Conservation (phyloP, 2,329 filamentous ascomycete genomes). For the Epichloe baconii region DNA sequence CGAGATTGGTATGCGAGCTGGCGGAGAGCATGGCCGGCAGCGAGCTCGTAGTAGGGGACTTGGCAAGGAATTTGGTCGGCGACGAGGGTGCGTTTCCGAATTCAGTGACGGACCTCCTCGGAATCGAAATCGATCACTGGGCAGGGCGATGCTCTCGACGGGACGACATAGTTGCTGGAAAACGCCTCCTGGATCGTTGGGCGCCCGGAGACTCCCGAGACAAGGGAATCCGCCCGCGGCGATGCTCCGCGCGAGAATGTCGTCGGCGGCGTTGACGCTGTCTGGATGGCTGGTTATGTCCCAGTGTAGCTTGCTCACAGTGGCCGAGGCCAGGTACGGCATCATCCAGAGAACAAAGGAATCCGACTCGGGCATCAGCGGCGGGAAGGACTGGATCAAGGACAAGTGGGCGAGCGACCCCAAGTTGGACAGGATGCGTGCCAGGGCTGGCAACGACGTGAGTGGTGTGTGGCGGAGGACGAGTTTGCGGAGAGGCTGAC, state of each 20-base stretch:
- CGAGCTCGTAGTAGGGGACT: slow-evolving; percentile 23
- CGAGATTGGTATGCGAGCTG: slow-evolving; percentile 30
- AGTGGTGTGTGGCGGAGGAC: slow-evolving; percentile 44
- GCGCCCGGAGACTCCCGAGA: slow-evolving; percentile 46
- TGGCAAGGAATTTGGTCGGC: slow-evolving; percentile 18
- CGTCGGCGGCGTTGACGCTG: slow-evolving; percentile 37
- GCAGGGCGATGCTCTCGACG: slow-evolving; percentile 37
- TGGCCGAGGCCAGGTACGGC: slow-evolving; percentile 46
- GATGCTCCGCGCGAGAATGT: slow-evolving; percentile 52
- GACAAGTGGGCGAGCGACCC: slow-evolving; percentile 34
- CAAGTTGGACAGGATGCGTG: slow-evolving; percentile 46
- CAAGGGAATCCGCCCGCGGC: slow-evolving; percentile 47
- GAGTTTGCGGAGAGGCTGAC: slow-evolving; percentile 32
- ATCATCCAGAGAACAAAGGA: slow-evolving; percentile 46
- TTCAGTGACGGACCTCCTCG: slow-evolving; percentile 6
- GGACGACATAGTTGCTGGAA: slow-evolving; percentile 60
- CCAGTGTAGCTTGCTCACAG: slow-evolving; percentile 46
- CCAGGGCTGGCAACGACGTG: slow-evolving; percentile 41
- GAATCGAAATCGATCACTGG: slow-evolving; percentile 32
- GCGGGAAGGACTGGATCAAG: slow-evolving; percentile 41
- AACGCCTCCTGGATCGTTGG: slow-evolving; percentile 54
- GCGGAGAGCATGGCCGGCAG: slow-evolving; percentile 11
- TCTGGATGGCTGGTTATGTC: slow-evolving; percentile 42
- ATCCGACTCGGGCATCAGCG: slow-evolving; percentile 40
- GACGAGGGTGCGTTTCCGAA: slow-evolving; percentile 12